Base-by-base conservation (phyloP, 2,329 filamentous ascomycete genomes). In the Aureobasidium subglaciale region DNA sequence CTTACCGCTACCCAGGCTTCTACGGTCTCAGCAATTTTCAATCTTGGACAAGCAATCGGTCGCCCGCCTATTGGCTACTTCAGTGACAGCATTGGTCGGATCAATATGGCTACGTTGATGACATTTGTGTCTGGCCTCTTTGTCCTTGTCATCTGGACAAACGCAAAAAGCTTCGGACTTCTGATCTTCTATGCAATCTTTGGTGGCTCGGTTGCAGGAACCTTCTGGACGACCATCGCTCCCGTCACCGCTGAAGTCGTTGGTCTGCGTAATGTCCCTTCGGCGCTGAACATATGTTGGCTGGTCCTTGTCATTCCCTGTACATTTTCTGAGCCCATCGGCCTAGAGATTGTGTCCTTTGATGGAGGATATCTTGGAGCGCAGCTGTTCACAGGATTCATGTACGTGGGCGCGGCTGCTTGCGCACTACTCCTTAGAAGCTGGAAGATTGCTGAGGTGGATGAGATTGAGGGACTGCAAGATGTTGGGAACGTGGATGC, bases 191-290 rank as follows among this genome's bases (percentile, higher is more conserved):
- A 88, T 64, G 78, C 83, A 1, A 69, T 92, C 13, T 68, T 89
- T 1, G 77, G 76, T 5, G 87, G 87, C 2, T 76, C 74, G 2
- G 82, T 90, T 1, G 83, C 82, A 2, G 88, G 88, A 6, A 85
- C 83, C 0, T 85, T 88, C 61, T 90, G 83, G 69, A 61, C 63
- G 8, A 84, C 84, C 1, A 78, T 86, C 25, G 84, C 75, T 0
- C 87, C 88, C 0, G 82, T 91, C 6, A 80, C 80, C 5, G 85
- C 85, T 2, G 88, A 92, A 68, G 81, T 92, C 1, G 81, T 91
- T 27, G 87, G 87, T 0, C 68, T 92, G 4, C 78, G 79, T 56
- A 72, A 86, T 38, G 75, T 91, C 2, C 85, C 88, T 1, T 82
- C 85, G 11, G 82, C 81, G 62, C 70, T 92, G 35, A 87, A 82